A percentile compares a stretch with the other conserved stretches of the same genome.
Evolutionary conservation across 352 stramenopile genomes (phyloP).

Genomic region (Pythium phragmitis): DNA sequence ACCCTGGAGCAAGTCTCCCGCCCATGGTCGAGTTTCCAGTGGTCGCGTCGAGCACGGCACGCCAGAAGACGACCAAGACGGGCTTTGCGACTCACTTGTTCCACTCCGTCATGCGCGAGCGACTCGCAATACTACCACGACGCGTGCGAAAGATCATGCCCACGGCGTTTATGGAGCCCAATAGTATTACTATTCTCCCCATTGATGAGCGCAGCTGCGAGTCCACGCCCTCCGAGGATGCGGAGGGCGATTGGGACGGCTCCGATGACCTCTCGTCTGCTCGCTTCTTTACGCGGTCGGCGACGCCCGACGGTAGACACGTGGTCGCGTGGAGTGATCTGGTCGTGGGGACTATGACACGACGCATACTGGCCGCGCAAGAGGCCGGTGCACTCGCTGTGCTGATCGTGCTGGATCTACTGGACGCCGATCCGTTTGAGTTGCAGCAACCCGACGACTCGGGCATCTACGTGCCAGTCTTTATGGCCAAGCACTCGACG

Average conservation of each 20-base stretch:
- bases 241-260: conserved; percentile 1
- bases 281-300: conserved; percentile 24
- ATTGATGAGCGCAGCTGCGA: conserved; percentile 23
- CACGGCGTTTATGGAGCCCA: conserved; percentile 25
- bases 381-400: conserved; percentile 55
- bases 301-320: conserved; percentile 20
- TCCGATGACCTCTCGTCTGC: neutral
- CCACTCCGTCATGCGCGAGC: conserved; percentile 42
- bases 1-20: conserved; percentile 4
- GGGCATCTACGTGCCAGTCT: conserved; percentile 69
- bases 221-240: too few relatives aligned
- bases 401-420: conserved; percentile 60
- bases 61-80: conserved; percentile 18
- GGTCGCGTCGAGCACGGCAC: conserved; percentile 37
- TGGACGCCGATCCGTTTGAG: conserved; percentile 56
- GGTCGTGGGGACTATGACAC: conserved; percentile 45
- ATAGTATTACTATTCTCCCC: conserved; percentile 22
- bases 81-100: conserved; percentile 62
- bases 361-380: conserved; percentile 56
- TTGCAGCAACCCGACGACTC: conserved; percentile 46
- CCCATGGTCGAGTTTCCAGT: conserved; percentile 51
- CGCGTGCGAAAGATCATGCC: conserved; percentile 24
- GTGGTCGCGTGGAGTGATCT: conserved; percentile 29
- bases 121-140: conserved; percentile 14
- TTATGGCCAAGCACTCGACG: conserved; percentile 44